A percentile compares a stretch with the other conserved stretches of the same genome.
Evolutionary conservation across 129 eudicot genomes (phyloP).

Genomic region (Gnaphalium uliginosum): DNA sequence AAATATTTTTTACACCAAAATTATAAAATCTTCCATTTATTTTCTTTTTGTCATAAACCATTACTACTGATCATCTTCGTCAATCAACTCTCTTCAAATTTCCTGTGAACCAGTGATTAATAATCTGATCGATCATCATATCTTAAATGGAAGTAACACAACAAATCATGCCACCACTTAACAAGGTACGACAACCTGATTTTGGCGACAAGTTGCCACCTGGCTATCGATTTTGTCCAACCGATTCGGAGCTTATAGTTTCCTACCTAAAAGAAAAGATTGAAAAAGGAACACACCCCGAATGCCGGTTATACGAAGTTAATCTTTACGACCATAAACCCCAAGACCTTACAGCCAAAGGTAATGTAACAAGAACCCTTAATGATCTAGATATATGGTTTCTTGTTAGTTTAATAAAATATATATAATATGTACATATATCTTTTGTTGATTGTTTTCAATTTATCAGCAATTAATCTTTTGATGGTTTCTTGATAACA

Average conservation of each 20-base stretch:
- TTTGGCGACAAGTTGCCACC: neutral
- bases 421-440: neutral
- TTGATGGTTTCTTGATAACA: neutral
- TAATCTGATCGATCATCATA: too few species aligned
- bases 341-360: constrained; percentile 7
- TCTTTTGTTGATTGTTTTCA: neutral
- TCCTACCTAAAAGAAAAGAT: constrained; percentile 17
- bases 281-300: neutral
- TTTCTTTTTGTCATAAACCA: too few species aligned
- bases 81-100: too few species aligned
- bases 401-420: neutral
- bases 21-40: too few species aligned
- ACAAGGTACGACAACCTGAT: too few species aligned
- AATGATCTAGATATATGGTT: too few species aligned
- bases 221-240: constrained; percentile 27
- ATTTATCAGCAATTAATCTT: neutral
- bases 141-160: too few species aligned
- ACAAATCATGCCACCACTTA: too few species aligned
- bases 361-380: too few species aligned
- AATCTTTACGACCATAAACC: constrained; percentile 22
- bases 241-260: constrained; percentile 10
- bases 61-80: too few species aligned
- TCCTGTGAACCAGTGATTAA: too few species aligned
- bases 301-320: constrained; percentile 20
- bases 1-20: too few species aligned